phyloP scores from a whole-genome alignment of 2,329 filamentous ascomycete genomes.

The Pseudogymnoascus verrucosus region DNA sequence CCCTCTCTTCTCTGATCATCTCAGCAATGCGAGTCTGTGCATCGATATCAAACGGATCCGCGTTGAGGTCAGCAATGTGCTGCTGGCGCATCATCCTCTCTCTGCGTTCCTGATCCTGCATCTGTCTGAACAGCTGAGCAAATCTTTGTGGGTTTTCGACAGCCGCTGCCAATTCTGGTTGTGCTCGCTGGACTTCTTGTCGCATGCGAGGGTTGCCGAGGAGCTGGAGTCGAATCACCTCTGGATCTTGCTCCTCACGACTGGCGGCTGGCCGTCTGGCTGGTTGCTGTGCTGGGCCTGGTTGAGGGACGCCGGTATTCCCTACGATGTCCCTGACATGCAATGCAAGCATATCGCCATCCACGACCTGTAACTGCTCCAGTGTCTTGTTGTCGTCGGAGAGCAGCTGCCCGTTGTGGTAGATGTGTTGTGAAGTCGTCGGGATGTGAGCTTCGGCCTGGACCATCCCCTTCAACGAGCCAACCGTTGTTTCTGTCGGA shows the following conservation, averaged over 20 bases:
- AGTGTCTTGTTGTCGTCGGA: slow-evolving; percentile 72
- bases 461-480: slow-evolving; percentile 79
- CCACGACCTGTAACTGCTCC: slow-evolving; percentile 68
- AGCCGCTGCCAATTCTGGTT: slow-evolving; percentile 69
- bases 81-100: slow-evolving; percentile 70
- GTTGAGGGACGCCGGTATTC: slow-evolving; percentile 33
- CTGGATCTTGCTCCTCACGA: slow-evolving; percentile 53
- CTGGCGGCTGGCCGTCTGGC: slow-evolving; percentile 25
- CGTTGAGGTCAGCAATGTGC: slow-evolving; percentile 77
- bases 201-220: slow-evolving; percentile 69
- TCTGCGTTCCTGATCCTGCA: slow-evolving; percentile 62
- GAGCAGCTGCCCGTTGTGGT: slow-evolving; percentile 80
- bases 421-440: slow-evolving; percentile 69
- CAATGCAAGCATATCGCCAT: slow-evolving; percentile 89
- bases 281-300: slow-evolving; percentile 23
- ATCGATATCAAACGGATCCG: slow-evolving; percentile 89
- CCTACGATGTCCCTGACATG: slow-evolving; percentile 60
- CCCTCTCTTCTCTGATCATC: slow-evolving; percentile 89
- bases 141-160: slow-evolving; percentile 72
- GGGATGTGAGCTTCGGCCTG: slow-evolving; percentile 74
- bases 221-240: slow-evolving; percentile 74
- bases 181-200: slow-evolving; percentile 60
- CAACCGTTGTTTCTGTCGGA: slow-evolving; percentile 72
- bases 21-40: slow-evolving; percentile 90
- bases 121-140: slow-evolving; percentile 59